Evolutionary conservation across 768 basidiomycete species (phyloP).

Genomic region (Vararia minispora): DNA sequence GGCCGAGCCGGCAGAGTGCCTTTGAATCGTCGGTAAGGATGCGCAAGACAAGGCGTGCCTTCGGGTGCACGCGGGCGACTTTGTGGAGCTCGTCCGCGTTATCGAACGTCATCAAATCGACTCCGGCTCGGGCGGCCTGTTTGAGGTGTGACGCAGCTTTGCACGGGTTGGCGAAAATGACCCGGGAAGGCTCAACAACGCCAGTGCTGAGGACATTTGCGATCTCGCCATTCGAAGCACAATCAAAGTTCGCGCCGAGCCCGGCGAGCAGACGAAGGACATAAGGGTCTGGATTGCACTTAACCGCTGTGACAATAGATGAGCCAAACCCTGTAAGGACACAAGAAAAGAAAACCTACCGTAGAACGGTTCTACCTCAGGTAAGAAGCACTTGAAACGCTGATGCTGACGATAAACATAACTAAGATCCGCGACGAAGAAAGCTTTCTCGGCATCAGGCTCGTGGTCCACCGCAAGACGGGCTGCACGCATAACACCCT

Average conservation of each 20-base stretch:
- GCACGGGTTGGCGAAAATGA: conserved; percentile 99
- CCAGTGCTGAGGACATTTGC: conserved; percentile 63
- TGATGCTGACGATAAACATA: conserved; percentile 78
- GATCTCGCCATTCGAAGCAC: conserved; percentile 93
- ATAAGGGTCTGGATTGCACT: conserved; percentile 97
- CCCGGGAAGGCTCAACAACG: conserved; percentile 63
- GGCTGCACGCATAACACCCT: conserved; percentile 61
- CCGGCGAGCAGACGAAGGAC: conserved; percentile 84
- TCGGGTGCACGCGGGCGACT: conserved; percentile 68
- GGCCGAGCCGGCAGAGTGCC: conserved; percentile 83
- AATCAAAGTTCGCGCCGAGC: conserved; percentile 91
- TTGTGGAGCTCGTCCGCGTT: conserved; percentile 95
- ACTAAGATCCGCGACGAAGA: conserved; percentile 91
- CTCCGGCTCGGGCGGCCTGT: conserved; percentile 64
- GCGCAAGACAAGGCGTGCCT: conserved; percentile 81
- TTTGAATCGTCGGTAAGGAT: conserved; percentile 98
- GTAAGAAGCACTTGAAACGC: conserved; percentile 69
- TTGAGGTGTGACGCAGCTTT: conserved; percentile 93
- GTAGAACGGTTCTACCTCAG: conserved; percentile 88
- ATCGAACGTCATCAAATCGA: conserved; percentile 96
- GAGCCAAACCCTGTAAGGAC: conserved; percentile 14
- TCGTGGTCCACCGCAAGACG: conserved; percentile 38
- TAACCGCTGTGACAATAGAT: conserved; percentile 54
- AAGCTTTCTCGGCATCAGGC: conserved; percentile 82
- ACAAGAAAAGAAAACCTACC: conserved; percentile 40